A percentile compares a stretch with the other conserved stretches of the same genome.
phyloP scores from a whole-genome alignment of 345 rosid species.

The Salix arbutifolia region DNA sequence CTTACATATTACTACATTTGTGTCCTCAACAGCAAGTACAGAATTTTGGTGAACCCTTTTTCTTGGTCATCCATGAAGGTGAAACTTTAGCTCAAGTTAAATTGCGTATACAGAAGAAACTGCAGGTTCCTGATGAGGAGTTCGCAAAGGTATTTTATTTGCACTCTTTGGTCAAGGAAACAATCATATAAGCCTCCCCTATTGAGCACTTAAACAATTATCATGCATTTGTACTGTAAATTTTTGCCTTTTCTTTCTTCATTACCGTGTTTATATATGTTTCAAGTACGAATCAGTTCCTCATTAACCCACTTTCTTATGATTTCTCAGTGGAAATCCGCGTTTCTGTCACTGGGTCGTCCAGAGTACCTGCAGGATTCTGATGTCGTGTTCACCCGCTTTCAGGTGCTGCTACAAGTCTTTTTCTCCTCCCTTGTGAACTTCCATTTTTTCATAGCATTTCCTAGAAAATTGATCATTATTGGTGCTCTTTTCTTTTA shows the following conservation, averaged over 20 bases:
- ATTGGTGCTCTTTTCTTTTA: neutral
- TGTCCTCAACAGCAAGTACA: constrained; percentile 58
- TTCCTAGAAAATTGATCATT: neutral
- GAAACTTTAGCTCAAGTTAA: constrained; percentile 82
- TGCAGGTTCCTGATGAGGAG: constrained; percentile 90
- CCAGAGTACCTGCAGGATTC: constrained; percentile 87
- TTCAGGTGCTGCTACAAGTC: constrained; percentile 54
- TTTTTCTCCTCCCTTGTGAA: neutral
- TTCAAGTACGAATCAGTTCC: neutral
- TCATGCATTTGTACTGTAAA: neutral
- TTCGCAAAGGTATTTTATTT: constrained; percentile 68
- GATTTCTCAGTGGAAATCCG: constrained; percentile 80
- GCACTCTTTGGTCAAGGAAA: neutral
- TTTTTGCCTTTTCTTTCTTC: neutral
- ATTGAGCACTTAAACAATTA: neutral
- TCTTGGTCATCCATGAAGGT: constrained; percentile 88
- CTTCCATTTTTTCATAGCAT: neutral
- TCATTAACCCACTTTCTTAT: neutral
- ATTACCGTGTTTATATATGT: too few relatives aligned
- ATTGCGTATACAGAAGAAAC: constrained; percentile 78
- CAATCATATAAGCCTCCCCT: neutral
- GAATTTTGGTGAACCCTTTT: constrained; percentile 96
- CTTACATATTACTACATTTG: neutral
- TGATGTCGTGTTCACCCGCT: constrained; percentile 70
- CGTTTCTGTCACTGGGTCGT: constrained; percentile 79